phyloP scores from a whole-genome alignment of 345 rosid genomes.

The Punica granatum region DNA sequence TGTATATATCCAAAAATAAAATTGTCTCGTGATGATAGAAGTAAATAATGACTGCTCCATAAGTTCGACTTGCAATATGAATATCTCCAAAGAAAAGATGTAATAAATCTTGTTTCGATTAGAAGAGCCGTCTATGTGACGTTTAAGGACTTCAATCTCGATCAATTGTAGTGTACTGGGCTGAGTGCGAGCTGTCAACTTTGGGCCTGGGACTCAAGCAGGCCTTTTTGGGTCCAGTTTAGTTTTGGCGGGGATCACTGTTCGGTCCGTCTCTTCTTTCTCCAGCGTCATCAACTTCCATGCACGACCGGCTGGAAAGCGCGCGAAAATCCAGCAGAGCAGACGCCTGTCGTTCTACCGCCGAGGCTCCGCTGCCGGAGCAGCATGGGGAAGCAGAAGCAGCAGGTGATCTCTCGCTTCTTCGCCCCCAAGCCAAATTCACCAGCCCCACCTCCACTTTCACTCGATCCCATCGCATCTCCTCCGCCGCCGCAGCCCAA shows the following conservation, averaged over 20 bases:
- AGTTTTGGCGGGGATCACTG: background rate
- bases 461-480: constrained; percentile 9
- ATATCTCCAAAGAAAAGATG: too few relatives aligned
- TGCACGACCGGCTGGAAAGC: background rate
- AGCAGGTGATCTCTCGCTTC: constrained; percentile 79
- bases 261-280: background rate
- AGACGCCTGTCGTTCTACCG: too few relatives aligned
- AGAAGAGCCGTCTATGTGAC: too few relatives aligned
- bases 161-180: background rate
- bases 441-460: constrained; percentile 1
- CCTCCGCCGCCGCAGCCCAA: constrained; percentile 35
- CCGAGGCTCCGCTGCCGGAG: background rate
- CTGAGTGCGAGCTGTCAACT: background rate
- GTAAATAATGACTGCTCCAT: too few relatives aligned
- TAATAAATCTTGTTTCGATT: too few relatives aligned
- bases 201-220: background rate
- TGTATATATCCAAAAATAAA: too few relatives aligned
- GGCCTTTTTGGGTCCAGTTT: too few relatives aligned
- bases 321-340: constrained; percentile 3
- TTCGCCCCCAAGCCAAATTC: constrained; percentile 66
- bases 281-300: too few relatives aligned
- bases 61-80: too few relatives aligned
- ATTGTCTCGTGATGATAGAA: too few relatives aligned
- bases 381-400: constrained; percentile 70
- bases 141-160: background rate